Conservation (phyloP, 2,329 filamentous ascomycete genomes). For the Basipetospora chlamydospora region DNA sequence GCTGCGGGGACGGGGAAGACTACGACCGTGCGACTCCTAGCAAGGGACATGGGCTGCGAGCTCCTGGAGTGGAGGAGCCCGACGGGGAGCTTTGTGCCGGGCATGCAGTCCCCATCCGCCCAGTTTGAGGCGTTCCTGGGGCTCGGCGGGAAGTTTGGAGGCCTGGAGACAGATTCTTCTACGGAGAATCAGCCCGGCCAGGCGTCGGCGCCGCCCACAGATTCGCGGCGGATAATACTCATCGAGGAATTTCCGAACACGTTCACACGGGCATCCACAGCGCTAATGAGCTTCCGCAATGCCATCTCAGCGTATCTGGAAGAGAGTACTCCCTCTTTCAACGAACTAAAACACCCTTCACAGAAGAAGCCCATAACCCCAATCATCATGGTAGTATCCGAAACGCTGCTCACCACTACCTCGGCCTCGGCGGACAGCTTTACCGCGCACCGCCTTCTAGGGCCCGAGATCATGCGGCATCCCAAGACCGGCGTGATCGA, state of each 20-base stretch:
- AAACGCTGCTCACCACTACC: conserved; percentile 74
- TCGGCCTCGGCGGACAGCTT: conserved; percentile 81
- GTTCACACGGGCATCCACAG: conserved; percentile 49
- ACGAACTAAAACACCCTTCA: conserved; percentile 27
- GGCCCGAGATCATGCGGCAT: conserved; percentile 72
- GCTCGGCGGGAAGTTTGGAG: conserved; percentile 65
- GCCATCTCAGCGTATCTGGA: conserved; percentile 64
- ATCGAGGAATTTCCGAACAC: conserved; percentile 75
- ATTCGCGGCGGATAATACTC: conserved; percentile 43
- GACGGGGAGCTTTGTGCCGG: conserved; percentile 40
- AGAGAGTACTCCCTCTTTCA: conserved; percentile 43
- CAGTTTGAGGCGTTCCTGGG: conserved; percentile 90
- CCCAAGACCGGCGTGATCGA: conserved; percentile 68
- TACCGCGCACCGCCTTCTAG: conserved; percentile 79
- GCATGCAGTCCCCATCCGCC: conserved; percentile 54
- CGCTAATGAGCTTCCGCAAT: conserved; percentile 56
- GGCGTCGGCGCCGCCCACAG: not conserved
- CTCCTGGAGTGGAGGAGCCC: conserved; percentile 89
- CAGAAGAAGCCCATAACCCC: conserved; percentile 43
- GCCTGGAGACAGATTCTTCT: conserved; percentile 34
- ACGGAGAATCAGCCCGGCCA: conserved; percentile 5
- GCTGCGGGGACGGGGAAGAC: conserved; percentile 89
- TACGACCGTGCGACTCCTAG: conserved; percentile 65
- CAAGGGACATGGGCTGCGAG: conserved; percentile 60
- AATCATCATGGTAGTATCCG: conserved; percentile 80